These are phyloP conservation scores for Blastobotrys proliferans DNA, from an alignment of 1,139 yeast species.

Conservation along the genomic window DNA sequence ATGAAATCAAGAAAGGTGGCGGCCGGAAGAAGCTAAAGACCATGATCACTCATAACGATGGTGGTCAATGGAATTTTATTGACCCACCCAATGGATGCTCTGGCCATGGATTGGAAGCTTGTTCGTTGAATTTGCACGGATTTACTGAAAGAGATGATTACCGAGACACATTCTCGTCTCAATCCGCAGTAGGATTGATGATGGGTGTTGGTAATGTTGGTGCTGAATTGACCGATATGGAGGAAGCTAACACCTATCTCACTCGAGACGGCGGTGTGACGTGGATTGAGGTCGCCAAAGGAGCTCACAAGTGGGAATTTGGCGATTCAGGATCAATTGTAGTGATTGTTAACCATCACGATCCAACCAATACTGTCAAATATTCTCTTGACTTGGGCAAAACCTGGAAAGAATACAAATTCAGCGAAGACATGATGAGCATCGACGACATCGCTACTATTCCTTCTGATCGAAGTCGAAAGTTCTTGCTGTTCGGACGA, in stretches of 20 bases:
- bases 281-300: slow-evolving; percentile 76
- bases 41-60: slow-evolving; percentile 83
- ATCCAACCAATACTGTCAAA: slow-evolving; percentile 52
- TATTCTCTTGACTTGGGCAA: slow-evolving; percentile 80
- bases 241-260: slow-evolving; percentile 64
- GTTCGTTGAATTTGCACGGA: slow-evolving; percentile 86
- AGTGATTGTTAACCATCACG: slow-evolving; percentile 59
- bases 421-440: slow-evolving; percentile 52
- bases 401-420: slow-evolving; percentile 66
- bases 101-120: slow-evolving; percentile 42
- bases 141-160: slow-evolving; percentile 81
- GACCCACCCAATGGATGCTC: slow-evolving; percentile 61
- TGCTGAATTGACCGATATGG: slow-evolving; percentile 45
- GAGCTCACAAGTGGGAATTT: slow-evolving; percentile 86
- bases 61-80: slow-evolving; percentile 77
- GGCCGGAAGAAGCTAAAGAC: slow-evolving; percentile 59
- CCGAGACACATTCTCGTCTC: slow-evolving; percentile 83
- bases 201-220: slow-evolving; percentile 93
- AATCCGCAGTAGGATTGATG: slow-evolving; percentile 83
- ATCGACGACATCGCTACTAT: slow-evolving; percentile 81
- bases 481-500: slow-evolving; percentile 54
- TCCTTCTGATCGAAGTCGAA: slow-evolving; percentile 82
- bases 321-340: slow-evolving; percentile 93
- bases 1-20: slow-evolving; percentile 36
- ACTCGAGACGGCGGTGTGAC: slow-evolving; percentile 85